These are phyloP conservation scores for Aspergillus pseudoviridinutans DNA, from an alignment of 2,329 filamentous ascomycete species.

Conservation along the genomic window DNA sequence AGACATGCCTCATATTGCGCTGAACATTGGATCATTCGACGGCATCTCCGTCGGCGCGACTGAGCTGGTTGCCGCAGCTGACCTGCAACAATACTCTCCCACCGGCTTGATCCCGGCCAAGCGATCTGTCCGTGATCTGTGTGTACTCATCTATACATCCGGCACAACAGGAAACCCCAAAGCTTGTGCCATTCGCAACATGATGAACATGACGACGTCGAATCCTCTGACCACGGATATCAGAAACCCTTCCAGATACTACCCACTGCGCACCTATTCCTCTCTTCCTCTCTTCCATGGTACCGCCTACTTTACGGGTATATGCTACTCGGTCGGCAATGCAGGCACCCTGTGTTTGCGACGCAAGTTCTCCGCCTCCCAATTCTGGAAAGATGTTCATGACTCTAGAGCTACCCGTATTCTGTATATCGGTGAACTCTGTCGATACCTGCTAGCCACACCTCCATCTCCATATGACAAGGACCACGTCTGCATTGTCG, in stretches of 20 bases:
- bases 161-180: constrained; percentile 49
- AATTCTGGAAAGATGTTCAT: constrained; percentile 45
- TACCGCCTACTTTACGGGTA: constrained; percentile 44
- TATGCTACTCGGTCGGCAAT: constrained; percentile 40
- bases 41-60: constrained; percentile 15
- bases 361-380: constrained; percentile 45
- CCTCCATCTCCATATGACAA: constrained; percentile 44
- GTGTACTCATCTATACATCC: constrained; percentile 45
- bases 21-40: constrained; percentile 39
- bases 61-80: constrained; percentile 22
- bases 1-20: constrained; percentile 33
- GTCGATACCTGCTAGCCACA: constrained; percentile 45
- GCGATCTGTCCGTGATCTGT: constrained; percentile 32
- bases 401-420: constrained; percentile 42
- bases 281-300: constrained; percentile 49
- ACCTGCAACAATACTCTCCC: constrained; percentile 24
- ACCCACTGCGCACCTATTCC: constrained; percentile 45
- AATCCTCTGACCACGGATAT: constrained; percentile 35
- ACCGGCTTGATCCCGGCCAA: constrained; percentile 27
- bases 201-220: constrained; percentile 35
- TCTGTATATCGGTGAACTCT: constrained; percentile 48
- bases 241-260: constrained; percentile 39
- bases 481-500: constrained; percentile 43
- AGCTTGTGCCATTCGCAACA: constrained; percentile 41
- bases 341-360: constrained; percentile 42